These are phyloP conservation scores for Arachnopeziza araneosa DNA, from an alignment of 2,329 filamentous ascomycete genomes.

Conservation along the genomic window DNA sequence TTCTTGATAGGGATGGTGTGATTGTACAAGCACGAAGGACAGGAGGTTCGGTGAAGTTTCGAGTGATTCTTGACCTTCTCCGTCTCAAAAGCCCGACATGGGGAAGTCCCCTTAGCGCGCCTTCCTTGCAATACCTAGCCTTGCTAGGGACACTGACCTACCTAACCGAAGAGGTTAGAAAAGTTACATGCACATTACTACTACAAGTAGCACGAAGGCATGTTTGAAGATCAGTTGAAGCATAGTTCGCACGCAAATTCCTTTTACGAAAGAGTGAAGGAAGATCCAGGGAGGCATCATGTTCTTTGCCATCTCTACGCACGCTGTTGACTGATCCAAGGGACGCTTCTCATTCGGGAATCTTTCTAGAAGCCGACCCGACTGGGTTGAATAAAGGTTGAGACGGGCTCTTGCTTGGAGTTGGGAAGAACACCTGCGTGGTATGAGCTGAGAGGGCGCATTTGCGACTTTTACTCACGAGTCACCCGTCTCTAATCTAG, in stretches of 20 bases:
- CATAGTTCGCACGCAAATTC: background rate
- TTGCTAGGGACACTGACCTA: background rate
- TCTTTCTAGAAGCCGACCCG: background rate
- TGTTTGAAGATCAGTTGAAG: too few species aligned
- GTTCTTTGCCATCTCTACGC: background rate
- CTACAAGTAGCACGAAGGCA: background rate
- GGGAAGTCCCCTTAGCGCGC: background rate
- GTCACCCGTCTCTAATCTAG: too few species aligned
- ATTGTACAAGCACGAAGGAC: background rate
- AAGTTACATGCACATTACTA: background rate
- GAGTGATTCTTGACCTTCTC: slow-evolving; percentile 4
- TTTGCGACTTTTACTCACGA: too few species aligned
- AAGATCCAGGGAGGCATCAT: background rate
- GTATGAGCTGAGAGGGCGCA: too few species aligned
- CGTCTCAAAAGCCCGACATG: slow-evolving; percentile 3
- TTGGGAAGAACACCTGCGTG: too few species aligned
- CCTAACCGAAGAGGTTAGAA: background rate
- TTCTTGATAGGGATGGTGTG: background rate
- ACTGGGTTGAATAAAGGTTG: background rate
- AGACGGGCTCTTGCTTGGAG: background rate
- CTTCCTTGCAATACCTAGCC: background rate
- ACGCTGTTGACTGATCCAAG: background rate
- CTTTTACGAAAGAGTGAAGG: background rate
- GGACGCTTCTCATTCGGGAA: background rate
- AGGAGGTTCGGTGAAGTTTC: background rate